These are phyloP conservation scores for Trichosporon coremiiforme DNA, from an alignment of 1,284 basidiomycete genomes.

Conservation along the genomic window DNA sequence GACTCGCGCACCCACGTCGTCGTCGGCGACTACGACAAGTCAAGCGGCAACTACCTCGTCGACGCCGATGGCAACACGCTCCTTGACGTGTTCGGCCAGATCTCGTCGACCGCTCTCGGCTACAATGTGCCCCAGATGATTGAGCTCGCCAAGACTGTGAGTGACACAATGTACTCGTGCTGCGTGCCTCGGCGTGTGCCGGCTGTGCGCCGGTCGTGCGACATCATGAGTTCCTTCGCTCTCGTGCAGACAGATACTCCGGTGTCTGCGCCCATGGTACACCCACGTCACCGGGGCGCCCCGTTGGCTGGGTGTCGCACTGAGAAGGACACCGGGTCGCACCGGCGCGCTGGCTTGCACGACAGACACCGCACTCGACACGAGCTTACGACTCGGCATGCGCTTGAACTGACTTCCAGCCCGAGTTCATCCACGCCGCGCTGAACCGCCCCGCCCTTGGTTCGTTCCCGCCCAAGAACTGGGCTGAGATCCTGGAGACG, in stretches of 20 bases:
- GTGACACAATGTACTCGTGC: constrained; percentile 17
- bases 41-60: constrained; percentile 58
- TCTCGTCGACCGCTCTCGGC: constrained; percentile 57
- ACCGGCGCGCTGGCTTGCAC: neutral
- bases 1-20: constrained; percentile 36
- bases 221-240: neutral
- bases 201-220: neutral
- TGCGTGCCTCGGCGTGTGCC: neutral
- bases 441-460: constrained; percentile 62
- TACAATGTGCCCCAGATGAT: constrained; percentile 61
- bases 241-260: neutral
- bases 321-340: neutral
- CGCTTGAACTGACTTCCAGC: constrained; percentile 19
- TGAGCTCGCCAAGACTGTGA: constrained; percentile 52
- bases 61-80: constrained; percentile 62
- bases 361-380: neutral
- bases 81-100: constrained; percentile 62
- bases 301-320: neutral
- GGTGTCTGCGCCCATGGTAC: neutral
- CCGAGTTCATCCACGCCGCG: constrained; percentile 33
- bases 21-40: constrained; percentile 35
- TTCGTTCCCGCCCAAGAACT: constrained; percentile 60
- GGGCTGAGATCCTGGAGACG: constrained; percentile 57
- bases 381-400: neutral
- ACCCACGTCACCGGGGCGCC: neutral